Conservation (phyloP, 352 stramenopile genomes). For the Phytophthora citrophthora region DNA sequence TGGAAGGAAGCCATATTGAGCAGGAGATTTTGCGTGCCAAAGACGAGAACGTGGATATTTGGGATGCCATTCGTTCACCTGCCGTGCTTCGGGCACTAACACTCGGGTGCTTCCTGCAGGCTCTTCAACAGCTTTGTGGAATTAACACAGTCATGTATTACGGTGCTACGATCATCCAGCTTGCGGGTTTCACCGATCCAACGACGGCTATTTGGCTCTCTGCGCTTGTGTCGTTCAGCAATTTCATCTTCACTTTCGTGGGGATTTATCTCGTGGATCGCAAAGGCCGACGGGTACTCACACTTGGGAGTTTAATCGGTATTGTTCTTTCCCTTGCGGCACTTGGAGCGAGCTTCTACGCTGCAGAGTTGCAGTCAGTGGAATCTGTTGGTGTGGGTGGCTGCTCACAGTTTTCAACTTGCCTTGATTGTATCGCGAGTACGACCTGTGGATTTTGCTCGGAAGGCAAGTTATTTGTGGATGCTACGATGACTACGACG, state of each 20-base stretch:
- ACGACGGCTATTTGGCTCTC: constrained; percentile 83
- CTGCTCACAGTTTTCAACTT: constrained; percentile 56
- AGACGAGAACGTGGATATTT: constrained; percentile 37
- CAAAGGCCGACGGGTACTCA: constrained; percentile 31
- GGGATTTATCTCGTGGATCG: constrained; percentile 41
- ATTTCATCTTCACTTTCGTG: constrained; percentile 49
- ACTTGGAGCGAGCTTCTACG: constrained; percentile 39
- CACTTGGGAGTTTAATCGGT: constrained; percentile 33
- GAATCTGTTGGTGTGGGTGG: constrained; percentile 27
- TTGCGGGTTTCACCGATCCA: constrained; percentile 76
- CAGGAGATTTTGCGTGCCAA: constrained; percentile 46
- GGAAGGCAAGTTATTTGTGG: constrained; percentile 12
- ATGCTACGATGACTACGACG: not conserved
- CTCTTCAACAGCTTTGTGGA: constrained; percentile 68
- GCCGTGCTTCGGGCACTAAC: constrained; percentile 33
- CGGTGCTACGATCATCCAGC: constrained; percentile 80
- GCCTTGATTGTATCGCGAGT: constrained; percentile 75
- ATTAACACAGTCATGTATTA: constrained; percentile 93
- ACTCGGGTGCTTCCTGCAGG: constrained; percentile 60
- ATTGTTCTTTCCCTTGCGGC: constrained; percentile 30
- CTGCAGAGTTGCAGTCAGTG: constrained; percentile 29
- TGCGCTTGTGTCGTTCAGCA: constrained; percentile 59
- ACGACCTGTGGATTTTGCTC: constrained; percentile 52
- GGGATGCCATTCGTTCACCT: constrained; percentile 38
- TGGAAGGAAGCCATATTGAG: constrained; percentile 67